Percentiles rank a stretch among this genome's conserved stretches.
These are phyloP conservation scores for Penicillium pulvis DNA, from an alignment of 495 filamentous ascomycete species.

Conservation along the genomic window DNA sequence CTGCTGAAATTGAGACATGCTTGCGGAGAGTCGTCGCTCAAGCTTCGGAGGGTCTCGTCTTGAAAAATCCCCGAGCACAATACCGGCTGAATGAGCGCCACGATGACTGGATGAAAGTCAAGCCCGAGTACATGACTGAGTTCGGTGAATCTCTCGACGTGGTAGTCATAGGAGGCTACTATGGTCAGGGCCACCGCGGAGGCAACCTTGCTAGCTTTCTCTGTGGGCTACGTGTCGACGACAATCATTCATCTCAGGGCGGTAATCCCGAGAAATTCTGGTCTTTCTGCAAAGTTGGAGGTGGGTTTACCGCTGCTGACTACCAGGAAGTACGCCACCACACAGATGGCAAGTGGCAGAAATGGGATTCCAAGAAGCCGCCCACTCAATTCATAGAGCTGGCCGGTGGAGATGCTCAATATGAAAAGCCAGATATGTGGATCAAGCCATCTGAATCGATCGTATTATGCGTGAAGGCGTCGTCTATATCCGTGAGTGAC, in stretches of 20 bases:
- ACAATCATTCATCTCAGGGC: conserved; percentile 55
- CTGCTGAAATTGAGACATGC: conserved; percentile 72
- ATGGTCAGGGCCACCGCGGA: conserved; percentile 81
- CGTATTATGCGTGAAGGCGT: conserved; percentile 89
- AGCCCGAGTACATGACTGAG: conserved; percentile 97
- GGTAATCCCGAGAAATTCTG: conserved; percentile 72
- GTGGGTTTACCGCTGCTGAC: conserved; percentile 84
- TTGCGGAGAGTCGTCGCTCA: conserved; percentile 84
- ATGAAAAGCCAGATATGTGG: conserved; percentile 88
- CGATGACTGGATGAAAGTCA: conserved; percentile 98
- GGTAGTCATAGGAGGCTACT: conserved; percentile 90
- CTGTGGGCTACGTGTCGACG: conserved; percentile 78
- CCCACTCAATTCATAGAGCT: conserved; percentile 81
- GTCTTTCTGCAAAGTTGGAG: conserved; percentile 95
- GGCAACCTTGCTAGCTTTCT: conserved; percentile 83
- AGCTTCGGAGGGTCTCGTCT: conserved; percentile 85
- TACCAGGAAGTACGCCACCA: conserved; percentile 78
- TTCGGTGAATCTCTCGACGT: conserved; percentile 93
- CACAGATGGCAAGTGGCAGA: conserved; percentile 88
- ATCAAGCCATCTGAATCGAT: conserved; percentile 87
- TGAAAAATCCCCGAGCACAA: conserved; percentile 88
- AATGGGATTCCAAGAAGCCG: conserved; percentile 80
- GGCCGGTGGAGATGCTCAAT: conserved; percentile 71
- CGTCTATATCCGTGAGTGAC: conserved; percentile 71
- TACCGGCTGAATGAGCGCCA: conserved; percentile 91